Evolutionary conservation across 2,329 filamentous ascomycete species (phyloP).

Genomic region (Talaromyces pinophilus): DNA sequence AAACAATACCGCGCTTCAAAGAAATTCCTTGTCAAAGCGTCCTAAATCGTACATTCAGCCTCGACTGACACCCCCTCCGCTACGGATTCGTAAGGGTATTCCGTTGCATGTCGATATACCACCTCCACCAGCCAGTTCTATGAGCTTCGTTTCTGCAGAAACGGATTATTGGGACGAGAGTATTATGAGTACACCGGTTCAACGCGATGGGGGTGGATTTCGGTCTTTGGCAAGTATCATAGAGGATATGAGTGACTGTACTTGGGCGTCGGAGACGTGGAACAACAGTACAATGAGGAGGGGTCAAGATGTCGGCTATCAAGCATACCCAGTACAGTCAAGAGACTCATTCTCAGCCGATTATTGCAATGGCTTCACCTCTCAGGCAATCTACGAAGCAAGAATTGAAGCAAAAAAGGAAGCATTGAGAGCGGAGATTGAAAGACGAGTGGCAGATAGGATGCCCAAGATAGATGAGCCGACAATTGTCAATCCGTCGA

Average conservation of each 20-base stretch:
- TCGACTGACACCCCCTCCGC: slow-evolving; percentile 19
- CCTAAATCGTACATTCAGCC: background rate
- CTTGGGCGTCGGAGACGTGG: background rate
- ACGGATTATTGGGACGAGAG: background rate
- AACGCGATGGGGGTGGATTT: background rate
- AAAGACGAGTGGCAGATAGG: background rate
- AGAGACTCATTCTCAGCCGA: background rate
- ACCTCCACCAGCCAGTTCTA: background rate
- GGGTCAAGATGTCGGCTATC: background rate
- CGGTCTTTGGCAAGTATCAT: background rate
- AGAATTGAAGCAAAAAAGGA: slow-evolving; percentile 8
- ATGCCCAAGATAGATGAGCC: background rate
- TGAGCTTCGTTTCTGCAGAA: background rate
- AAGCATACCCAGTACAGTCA: background rate
- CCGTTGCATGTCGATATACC: background rate
- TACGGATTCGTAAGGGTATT: slow-evolving; percentile 23
- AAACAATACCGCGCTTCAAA: background rate
- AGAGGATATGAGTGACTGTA: background rate
- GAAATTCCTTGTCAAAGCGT: background rate
- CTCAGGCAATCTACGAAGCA: background rate
- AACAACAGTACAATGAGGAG: background rate
- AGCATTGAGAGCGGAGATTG: background rate
- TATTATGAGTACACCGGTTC: background rate
- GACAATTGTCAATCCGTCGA: background rate
- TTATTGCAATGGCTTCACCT: background rate